These are phyloP conservation scores for Acanthamoeba castellanii DNA, from an alignment of 208 protist genomes.

Conservation along the genomic window DNA sequence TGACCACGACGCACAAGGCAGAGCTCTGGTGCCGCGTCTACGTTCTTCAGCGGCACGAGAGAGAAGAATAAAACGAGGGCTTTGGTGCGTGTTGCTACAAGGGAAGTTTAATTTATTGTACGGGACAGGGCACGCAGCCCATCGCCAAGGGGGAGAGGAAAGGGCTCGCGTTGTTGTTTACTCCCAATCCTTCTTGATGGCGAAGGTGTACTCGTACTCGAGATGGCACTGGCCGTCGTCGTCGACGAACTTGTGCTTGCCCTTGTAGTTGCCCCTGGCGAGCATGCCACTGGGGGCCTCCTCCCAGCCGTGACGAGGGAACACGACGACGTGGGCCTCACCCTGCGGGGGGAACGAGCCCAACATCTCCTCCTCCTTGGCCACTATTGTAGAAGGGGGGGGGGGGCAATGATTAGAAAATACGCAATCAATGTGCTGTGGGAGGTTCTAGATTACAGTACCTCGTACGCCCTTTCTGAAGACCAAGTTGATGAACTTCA, in stretches of 20 bases:
- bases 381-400: constrained; percentile 74
- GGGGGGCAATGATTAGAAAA: neutral
- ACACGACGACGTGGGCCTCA: constrained; percentile 66
- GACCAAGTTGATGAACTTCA: constrained; percentile 86
- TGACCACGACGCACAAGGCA: neutral
- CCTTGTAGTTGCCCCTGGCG: constrained; percentile 85
- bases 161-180: constrained; percentile 1
- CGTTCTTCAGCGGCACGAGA: no score
- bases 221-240: constrained; percentile 86
- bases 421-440: neutral
- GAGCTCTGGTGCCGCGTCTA: no score
- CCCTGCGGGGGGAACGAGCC: constrained; percentile 87
- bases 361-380: constrained; percentile 84
- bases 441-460: neutral
- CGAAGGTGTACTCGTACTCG: constrained; percentile 85
- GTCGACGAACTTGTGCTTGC: constrained; percentile 87
- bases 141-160: neutral
- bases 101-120: neutral
- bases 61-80: neutral
- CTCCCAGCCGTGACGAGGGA: constrained; percentile 82
- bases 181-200: constrained; percentile 86
- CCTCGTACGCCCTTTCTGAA: constrained; percentile 84
- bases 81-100: no score
- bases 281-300: constrained; percentile 88
- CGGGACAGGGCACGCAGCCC: no score